Base-by-base conservation (phyloP, 371 early-diverging fungal species). In the Dinochytrium kinnereticum region DNA sequence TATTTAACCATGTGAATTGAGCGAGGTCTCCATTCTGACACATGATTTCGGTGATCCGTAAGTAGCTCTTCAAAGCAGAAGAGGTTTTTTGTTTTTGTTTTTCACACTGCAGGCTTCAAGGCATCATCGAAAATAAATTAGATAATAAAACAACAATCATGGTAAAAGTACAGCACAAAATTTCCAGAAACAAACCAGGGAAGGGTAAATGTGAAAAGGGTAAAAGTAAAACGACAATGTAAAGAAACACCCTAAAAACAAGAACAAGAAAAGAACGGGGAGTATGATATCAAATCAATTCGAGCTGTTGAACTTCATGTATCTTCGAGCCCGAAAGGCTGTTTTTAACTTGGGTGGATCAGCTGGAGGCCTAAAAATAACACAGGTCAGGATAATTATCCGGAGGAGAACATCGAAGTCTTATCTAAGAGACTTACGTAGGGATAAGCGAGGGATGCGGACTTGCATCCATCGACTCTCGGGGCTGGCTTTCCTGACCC, bases 291-390 rank as follows among this genome's bases (percentile, higher is more conserved):
- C n/a, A 13, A n/a, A 5, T 7, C 24, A 15, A n/a, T 26, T 26
- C 24, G 55, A 53, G 5, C n/a, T n/a, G 55, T 53, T 53, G 55
- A 53, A 53, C 26, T 53, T 53, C 26, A 53, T 21, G 26, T 53
- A 53, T 5, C 55, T 13, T 15, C 55, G 55, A 5, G 55, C 55
- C 24, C 55, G 13, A 26, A 53, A 53, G n/a, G 55, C 17, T 5
- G 7, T 53, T 24, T 53, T 53, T 26, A 26, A 53, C 55, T 53
- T 53, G n/a, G 55, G 55, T 26, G 55, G 49, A 7, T 53, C 55
- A 5, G 55, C 10, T 5, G 55, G 55, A n/a, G 55, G 55, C 5
- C 55, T 53, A 44, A 44, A 44, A 44, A 19, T 7, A 44, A 44
- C 44, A 44, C 13, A 13, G 7, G 19, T 44, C 44, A 44, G 44